phyloP scores from a whole-genome alignment of 257 asterid species.

The Forsythia suspensa region DNA sequence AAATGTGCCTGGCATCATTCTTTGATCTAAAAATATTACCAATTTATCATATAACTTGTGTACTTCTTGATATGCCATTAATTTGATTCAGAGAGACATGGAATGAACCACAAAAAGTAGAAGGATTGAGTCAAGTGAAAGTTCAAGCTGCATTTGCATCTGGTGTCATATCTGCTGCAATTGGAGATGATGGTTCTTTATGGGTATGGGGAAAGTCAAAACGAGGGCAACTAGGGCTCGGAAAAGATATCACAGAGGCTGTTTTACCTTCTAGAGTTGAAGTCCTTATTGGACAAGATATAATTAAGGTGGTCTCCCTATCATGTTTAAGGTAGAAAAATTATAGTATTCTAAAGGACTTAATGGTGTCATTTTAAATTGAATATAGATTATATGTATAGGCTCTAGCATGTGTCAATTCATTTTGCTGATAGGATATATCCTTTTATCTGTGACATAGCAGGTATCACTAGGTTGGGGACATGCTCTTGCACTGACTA shows the following conservation, averaged over 20 bases:
- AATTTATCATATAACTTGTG: neutral
- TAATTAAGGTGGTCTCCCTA: conserved; percentile 73
- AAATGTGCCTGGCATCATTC: neutral
- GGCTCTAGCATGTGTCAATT: neutral
- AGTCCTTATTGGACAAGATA: conserved; percentile 66
- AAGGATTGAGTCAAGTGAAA: conserved; percentile 62
- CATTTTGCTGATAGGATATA: conserved; percentile 7
- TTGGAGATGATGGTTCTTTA: conserved; percentile 82
- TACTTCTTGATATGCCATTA: neutral
- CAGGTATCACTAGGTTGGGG: conserved; percentile 99
- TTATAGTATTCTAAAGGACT: conserved; percentile 6
- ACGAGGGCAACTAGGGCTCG: conserved; percentile 92
- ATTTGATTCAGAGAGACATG: conserved; percentile 58
- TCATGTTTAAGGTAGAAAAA: conserved; percentile 56
- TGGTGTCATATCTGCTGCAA: conserved; percentile 75
- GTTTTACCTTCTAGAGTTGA: conserved; percentile 64
- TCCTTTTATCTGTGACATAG: conserved; percentile 18
- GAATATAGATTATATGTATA: neutral
- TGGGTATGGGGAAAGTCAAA: conserved; percentile 99
- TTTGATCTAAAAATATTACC: neutral
- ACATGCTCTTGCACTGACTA: conserved; percentile 84
- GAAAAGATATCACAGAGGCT: conserved; percentile 57
- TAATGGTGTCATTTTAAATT: neutral
- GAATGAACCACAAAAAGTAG: conserved; percentile 70
- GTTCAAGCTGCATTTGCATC: conserved; percentile 73